Base-by-base conservation (phyloP, 2,329 filamentous ascomycete species). In the Aspergillus tanneri region DNA sequence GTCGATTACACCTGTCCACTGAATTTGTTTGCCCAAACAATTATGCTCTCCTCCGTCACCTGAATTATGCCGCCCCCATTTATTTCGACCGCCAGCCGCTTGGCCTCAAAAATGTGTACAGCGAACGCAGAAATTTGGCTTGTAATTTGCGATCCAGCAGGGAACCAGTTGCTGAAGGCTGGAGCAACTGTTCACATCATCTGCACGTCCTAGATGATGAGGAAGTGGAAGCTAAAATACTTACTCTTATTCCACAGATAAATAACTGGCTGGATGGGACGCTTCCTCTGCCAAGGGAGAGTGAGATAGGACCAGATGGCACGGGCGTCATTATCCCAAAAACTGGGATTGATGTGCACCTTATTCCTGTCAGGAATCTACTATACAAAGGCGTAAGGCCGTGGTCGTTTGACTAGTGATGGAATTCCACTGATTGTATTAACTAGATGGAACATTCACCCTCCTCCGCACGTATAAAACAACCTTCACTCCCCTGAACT, bases 351-450 rank as follows among this genome's bases (percentile, higher is more conserved):
- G 34, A 44, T 34, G 19, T 49, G 23, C 46, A 38, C 32, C 40
- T 49, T 8, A 24, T 40, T 39, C 40, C 40, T 27, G 34, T 49
- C 11, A 32, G 46, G 40, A 25, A 49, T 24, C 34, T 49, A 35
- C 46, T 44, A 34, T 49, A 44, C 25, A 38, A 47, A 47, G 45
- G 45, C 43, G 45, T 47, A 47, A 36, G 28, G 16, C 38, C 43
- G 19, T 36, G 19, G 10, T 42, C 35, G 41, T 2, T 42, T 30
- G 5, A 18, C 38, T 16, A 23, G 42, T 3, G 21, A 38, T 16
- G 18, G 21, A 47, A 36, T 23, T 38, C 41, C 30, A 42, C 38
- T 38, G 9, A 42, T n/a, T 14, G 28, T 24, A 47, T 22, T 16
- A 47, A 28, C 14, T 23, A 47, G 45, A 42, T 47, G 45, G 45